These are phyloP conservation scores for Neonectria ditissima DNA, from an alignment of 2,329 filamentous ascomycete genomes.

Conservation along the genomic window DNA sequence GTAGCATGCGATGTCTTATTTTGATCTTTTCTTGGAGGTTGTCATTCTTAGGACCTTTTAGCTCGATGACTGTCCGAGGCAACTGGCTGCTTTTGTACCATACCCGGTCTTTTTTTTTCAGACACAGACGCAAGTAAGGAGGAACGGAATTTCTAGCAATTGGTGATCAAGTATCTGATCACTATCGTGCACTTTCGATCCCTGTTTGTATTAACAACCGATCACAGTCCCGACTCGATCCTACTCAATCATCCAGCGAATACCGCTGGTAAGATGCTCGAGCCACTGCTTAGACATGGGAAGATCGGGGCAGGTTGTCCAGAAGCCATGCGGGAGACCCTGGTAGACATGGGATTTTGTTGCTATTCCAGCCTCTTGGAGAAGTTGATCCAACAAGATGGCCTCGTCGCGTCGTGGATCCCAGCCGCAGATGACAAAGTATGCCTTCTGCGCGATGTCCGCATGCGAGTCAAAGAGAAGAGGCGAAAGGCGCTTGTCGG, in stretches of 20 bases:
- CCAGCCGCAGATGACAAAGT: conserved; percentile 60
- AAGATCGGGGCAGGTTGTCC: conserved; percentile 52
- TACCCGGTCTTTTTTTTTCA: too few relatives aligned
- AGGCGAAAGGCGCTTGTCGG: conserved; percentile 55
- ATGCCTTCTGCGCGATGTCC: conserved; percentile 49
- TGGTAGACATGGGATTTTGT: conserved; percentile 55
- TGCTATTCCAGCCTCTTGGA: conserved; percentile 48
- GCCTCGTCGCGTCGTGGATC: conserved; percentile 63
- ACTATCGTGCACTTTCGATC: too few relatives aligned
- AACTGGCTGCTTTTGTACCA: too few relatives aligned
- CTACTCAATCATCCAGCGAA: conserved; percentile 39
- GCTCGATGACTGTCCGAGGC: too few relatives aligned
- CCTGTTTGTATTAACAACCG: too few relatives aligned
- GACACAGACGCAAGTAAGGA: too few relatives aligned
- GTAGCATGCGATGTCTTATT: too few relatives aligned
- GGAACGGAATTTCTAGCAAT: too few relatives aligned
- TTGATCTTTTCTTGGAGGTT: too few relatives aligned
- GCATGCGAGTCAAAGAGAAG: conserved; percentile 49
- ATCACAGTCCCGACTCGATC: too few relatives aligned
- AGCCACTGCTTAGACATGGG: conserved; percentile 48
- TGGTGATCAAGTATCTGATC: too few relatives aligned
- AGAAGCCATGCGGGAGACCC: conserved; percentile 57
- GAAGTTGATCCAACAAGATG: conserved; percentile 57
- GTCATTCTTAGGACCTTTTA: too few relatives aligned
- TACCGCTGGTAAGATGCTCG: conserved; percentile 41